These are phyloP conservation scores for Cyberlindnera euphorbiae DNA, from an alignment of 805 yeast genomes.

Conservation along the genomic window DNA sequence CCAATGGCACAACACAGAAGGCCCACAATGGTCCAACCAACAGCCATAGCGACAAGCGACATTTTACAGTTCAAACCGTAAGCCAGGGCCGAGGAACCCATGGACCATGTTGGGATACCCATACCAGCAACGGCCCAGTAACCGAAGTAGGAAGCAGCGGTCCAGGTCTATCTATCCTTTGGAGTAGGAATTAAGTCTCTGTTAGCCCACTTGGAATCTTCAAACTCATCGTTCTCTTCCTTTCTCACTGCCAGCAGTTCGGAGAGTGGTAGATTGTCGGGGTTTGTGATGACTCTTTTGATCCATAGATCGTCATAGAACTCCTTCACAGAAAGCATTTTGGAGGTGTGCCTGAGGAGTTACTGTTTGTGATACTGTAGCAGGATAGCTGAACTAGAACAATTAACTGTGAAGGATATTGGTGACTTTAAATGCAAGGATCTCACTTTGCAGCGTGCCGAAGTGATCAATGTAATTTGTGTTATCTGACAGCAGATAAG, in stretches of 20 bases:
- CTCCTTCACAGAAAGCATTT: no score
- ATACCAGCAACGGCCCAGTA: slow-evolving; percentile 36
- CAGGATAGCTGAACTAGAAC: no score
- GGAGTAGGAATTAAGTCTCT: slow-evolving; percentile 37
- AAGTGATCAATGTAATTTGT: no score
- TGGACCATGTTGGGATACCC: slow-evolving; percentile 34
- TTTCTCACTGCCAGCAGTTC: slow-evolving; percentile 14
- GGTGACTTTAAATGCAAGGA: no score
- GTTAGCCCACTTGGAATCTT: slow-evolving; percentile 25
- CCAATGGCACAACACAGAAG: slow-evolving; percentile 24
- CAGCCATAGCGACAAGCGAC: slow-evolving; percentile 28
- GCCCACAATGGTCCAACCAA: slow-evolving; percentile 20
- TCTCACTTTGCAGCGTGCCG: no score
- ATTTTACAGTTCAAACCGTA: slow-evolving; percentile 27
- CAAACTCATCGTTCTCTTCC: slow-evolving; percentile 13
- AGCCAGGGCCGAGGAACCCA: slow-evolving; percentile 27
- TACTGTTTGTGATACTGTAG: no score
- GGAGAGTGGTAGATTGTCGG: slow-evolving; percentile 11
- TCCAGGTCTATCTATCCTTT: slow-evolving; percentile 33
- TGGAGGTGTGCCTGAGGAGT: no score
- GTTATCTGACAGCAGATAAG: no score
- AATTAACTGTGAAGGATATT: no score
- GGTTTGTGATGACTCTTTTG: slow-evolving; percentile 11
- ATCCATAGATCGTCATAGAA: slow-evolving; percentile 14
- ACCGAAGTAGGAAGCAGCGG: slow-evolving; percentile 28